Percentiles rank a stretch among this genome's conserved stretches.
Evolutionary conservation across 1,284 basidiomycete species (phyloP).

Genomic region (Austroboletus rostrupii): DNA sequence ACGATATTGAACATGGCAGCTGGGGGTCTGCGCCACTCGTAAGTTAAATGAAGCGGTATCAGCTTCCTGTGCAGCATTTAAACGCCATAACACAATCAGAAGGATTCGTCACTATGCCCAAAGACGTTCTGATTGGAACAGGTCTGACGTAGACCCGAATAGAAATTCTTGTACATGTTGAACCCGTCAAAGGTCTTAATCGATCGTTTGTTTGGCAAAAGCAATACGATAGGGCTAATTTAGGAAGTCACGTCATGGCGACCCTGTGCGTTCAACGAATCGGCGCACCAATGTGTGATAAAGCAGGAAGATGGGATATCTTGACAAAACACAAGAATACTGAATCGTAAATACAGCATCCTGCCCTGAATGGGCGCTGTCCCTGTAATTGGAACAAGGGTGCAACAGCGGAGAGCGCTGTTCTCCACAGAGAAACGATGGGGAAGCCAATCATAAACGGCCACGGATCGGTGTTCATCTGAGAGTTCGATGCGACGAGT

Average conservation of each 20-base stretch:
- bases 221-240: not conserved
- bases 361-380: not conserved
- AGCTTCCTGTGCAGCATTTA: too few relatives aligned
- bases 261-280: not conserved
- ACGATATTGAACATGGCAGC: too few relatives aligned
- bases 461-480: not conserved
- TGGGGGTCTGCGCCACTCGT: too few relatives aligned
- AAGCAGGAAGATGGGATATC: not conserved
- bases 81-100: not conserved
- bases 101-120: not conserved
- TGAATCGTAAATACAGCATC: not conserved
- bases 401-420: not conserved
- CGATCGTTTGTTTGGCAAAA: not conserved
- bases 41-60: too few relatives aligned
- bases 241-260: not conserved
- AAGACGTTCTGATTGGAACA: not conserved
- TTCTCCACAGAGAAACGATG: too few relatives aligned
- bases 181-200: not conserved
- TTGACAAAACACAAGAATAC: not conserved
- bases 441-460: too few relatives aligned
- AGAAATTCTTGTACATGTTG: not conserved
- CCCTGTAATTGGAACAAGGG: too few relatives aligned
- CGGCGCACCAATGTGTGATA: not conserved
- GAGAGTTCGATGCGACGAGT: not conserved
- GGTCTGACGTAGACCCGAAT: not conserved